These are phyloP conservation scores for Annulohypoxylon maeteangense DNA, from an alignment of 495 filamentous ascomycete genomes.

Conservation along the genomic window DNA sequence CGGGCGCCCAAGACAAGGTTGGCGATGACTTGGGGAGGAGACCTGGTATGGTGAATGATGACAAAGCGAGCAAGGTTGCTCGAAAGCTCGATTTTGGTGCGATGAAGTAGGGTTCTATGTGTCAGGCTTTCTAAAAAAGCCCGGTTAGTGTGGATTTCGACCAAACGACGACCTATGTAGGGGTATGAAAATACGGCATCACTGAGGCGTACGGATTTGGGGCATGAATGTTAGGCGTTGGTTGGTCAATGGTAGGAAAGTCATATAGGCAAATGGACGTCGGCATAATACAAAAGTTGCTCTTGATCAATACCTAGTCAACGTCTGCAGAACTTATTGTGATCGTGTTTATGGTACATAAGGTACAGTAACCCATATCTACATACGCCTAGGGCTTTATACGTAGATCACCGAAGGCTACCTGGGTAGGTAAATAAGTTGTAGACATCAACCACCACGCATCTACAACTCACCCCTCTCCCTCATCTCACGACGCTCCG, in stretches of 20 bases:
- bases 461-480: constrained; percentile 46
- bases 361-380: constrained; percentile 26
- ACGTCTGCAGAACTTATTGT: constrained; percentile 8
- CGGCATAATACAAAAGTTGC: not conserved
- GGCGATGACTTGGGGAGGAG: constrained; percentile 84
- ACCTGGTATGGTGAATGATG: constrained; percentile 76
- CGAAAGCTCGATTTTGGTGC: constrained; percentile 86
- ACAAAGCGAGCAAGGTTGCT: constrained; percentile 76
- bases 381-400: not conserved
- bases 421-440: not conserved
- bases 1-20: constrained; percentile 76
- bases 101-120: constrained; percentile 56
- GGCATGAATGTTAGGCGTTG: constrained; percentile 1
- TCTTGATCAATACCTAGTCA: not conserved
- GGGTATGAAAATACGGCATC: constrained; percentile 11
- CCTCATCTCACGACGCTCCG: constrained; percentile 58
- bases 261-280: not conserved
- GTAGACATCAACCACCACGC: not conserved
- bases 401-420: not conserved
- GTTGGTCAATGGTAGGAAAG: constrained; percentile 1
- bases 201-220: constrained; percentile 13
- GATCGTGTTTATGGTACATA: constrained; percentile 39
- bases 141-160: not conserved
- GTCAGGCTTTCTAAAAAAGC: too few relatives aligned
- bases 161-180: not conserved